phyloP scores from a whole-genome alignment of 2,329 filamentous ascomycete genomes.

The Cladosporium sphaerospermum region DNA sequence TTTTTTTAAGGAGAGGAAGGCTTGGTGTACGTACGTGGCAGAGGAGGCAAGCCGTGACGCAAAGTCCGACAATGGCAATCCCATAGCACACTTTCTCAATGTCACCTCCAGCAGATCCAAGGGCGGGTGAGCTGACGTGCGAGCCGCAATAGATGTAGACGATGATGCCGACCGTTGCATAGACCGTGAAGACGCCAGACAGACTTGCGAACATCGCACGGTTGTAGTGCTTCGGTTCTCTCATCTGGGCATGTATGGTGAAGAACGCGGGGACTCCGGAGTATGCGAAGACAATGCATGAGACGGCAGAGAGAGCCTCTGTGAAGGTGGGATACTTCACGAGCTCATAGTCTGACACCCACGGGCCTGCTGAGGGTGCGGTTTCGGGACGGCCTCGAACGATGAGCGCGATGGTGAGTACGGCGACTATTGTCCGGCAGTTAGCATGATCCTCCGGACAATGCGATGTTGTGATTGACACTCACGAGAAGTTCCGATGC shows the following conservation, averaged over 20 bases:
- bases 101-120: conserved; percentile 39
- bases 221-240: conserved; percentile 29
- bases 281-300: conserved; percentile 13
- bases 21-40: conserved; percentile 16
- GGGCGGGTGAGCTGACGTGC: conserved; percentile 42
- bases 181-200: conserved; percentile 20
- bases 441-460: not conserved
- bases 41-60: conserved; percentile 17
- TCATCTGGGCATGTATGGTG: conserved; percentile 36
- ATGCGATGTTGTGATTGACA: conserved; percentile 23
- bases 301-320: not conserved
- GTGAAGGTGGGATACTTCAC: not conserved
- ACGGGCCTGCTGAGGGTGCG: conserved; percentile 25
- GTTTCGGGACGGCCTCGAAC: conserved; percentile 30
- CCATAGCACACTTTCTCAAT: conserved; percentile 45
- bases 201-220: conserved; percentile 28
- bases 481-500: conserved; percentile 18
- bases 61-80: conserved; percentile 21
- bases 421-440: not conserved
- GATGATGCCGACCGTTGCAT: conserved; percentile 35
- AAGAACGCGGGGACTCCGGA: conserved; percentile 26
- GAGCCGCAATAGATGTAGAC: conserved; percentile 45
- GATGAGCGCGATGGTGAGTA: conserved; percentile 26
- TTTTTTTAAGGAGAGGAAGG: not conserved
- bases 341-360: conserved; percentile 23